phyloP scores from a whole-genome alignment of 2,329 filamentous ascomycete species.

The Aspergillus costaricaensis region DNA sequence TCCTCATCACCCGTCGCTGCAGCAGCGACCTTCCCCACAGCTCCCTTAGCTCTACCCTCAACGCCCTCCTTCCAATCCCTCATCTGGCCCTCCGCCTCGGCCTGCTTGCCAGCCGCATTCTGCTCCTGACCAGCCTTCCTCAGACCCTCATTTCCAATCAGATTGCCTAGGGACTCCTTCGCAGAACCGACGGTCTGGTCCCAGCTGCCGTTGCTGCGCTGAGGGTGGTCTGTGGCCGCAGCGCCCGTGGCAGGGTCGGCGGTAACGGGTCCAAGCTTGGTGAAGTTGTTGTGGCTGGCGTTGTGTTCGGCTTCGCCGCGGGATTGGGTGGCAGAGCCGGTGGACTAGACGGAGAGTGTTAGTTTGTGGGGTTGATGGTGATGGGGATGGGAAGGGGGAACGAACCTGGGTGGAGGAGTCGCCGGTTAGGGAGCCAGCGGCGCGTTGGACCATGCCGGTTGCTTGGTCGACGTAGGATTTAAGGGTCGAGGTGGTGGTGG shows the following conservation, averaged over 20 bases:
- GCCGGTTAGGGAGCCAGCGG: slow-evolving; percentile 72
- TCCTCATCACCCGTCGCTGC: slow-evolving; percentile 69
- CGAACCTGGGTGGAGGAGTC: slow-evolving; percentile 65
- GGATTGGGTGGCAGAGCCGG: slow-evolving; percentile 66
- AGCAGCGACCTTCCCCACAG: slow-evolving; percentile 71
- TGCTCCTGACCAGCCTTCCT: slow-evolving; percentile 75
- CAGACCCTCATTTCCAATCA: slow-evolving; percentile 73
- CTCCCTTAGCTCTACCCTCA: slow-evolving; percentile 67
- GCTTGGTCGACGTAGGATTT: slow-evolving; percentile 76
- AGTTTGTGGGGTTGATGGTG: neutral
- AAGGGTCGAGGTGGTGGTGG: slow-evolving; percentile 67
- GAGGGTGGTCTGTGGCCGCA: slow-evolving; percentile 68
- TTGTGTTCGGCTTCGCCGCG: slow-evolving; percentile 68
- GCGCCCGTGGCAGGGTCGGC: slow-evolving; percentile 68
- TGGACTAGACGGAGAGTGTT: slow-evolving; percentile 50
- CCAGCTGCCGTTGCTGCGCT: slow-evolving; percentile 73
- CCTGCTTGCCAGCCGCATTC: slow-evolving; percentile 75
- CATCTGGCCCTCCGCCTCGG: slow-evolving; percentile 81
- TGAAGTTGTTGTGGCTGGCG: slow-evolving; percentile 68
- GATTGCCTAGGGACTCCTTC: slow-evolving; percentile 77
- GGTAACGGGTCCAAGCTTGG: slow-evolving; percentile 72
- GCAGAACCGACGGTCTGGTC: slow-evolving; percentile 86
- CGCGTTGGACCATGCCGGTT: slow-evolving; percentile 70
- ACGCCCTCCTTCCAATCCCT: slow-evolving; percentile 71
- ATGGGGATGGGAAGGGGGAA: neutral